These are phyloP conservation scores for Candida koratica DNA, from an alignment of 805 yeast species.

Conservation along the genomic window DNA sequence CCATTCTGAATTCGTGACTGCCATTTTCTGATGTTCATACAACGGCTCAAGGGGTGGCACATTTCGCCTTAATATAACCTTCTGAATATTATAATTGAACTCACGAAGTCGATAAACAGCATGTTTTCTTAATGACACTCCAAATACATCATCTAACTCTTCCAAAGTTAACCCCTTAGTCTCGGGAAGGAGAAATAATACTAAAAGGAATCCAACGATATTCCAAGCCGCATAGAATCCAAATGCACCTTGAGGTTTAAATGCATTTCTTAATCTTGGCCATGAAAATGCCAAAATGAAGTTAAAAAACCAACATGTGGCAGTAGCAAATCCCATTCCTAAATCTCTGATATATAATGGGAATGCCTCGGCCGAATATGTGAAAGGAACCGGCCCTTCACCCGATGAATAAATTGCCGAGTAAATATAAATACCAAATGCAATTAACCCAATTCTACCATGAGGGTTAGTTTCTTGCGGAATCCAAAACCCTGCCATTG, in stretches of 20 bases:
- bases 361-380: constrained; percentile 79
- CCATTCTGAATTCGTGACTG: constrained; percentile 60
- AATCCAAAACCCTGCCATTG: constrained; percentile 74
- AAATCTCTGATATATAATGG: constrained; percentile 75
- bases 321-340: constrained; percentile 77
- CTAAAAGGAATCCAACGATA: constrained; percentile 62
- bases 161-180: constrained; percentile 66
- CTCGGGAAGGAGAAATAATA: constrained; percentile 69
- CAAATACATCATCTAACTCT: constrained; percentile 71
- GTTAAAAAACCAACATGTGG: constrained; percentile 72
- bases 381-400: constrained; percentile 87
- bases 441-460: constrained; percentile 63
- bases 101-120: constrained; percentile 40
- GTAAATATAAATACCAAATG: constrained; percentile 71
- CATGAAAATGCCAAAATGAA: constrained; percentile 69
- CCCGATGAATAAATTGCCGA: constrained; percentile 76
- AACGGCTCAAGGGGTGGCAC: constrained; percentile 52
- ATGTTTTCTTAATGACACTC: constrained; percentile 53
- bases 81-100: constrained; percentile 39
- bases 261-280: constrained; percentile 66
- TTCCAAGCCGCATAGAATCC: constrained; percentile 90
- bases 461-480: constrained; percentile 37
- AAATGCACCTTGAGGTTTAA: constrained; percentile 80
- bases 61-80: constrained; percentile 44
- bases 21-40: constrained; percentile 49